phyloP scores from a whole-genome alignment of 2,329 filamentous ascomycete genomes.

The Magnaporthiopsis poae region DNA sequence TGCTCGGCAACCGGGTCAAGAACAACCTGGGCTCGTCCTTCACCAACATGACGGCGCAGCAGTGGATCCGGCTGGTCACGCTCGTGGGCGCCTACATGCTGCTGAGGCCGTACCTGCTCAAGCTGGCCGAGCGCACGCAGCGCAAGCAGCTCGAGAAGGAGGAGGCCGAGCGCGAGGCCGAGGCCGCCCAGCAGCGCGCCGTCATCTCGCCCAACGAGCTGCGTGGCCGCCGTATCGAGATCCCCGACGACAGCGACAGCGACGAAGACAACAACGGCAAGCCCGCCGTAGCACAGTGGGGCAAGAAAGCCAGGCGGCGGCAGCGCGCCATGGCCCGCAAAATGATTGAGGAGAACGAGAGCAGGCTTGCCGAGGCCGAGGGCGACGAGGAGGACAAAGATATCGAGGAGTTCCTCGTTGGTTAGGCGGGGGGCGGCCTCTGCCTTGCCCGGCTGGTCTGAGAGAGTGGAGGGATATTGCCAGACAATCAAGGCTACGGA shows the following conservation, averaged over 20 bases:
- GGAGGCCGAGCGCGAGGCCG: slow-evolving; percentile 35
- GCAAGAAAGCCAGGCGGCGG: slow-evolving; percentile 58
- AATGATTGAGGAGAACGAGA: slow-evolving; percentile 53
- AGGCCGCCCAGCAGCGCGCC: slow-evolving; percentile 29
- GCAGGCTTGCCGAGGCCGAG: slow-evolving; percentile 40
- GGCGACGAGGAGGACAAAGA: slow-evolving; percentile 65
- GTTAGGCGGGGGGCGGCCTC: slow-evolving; percentile 22
- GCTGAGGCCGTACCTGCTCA: slow-evolving; percentile 64
- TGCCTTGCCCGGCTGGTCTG: not conserved
- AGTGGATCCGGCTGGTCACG: slow-evolving; percentile 59
- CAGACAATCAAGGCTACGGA: not conserved
- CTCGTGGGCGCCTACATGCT: slow-evolving; percentile 66
- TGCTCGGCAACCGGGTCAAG: slow-evolving; percentile 25
- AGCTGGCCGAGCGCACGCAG: slow-evolving; percentile 53
- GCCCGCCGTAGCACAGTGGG: slow-evolving; percentile 49
- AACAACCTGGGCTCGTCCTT: slow-evolving; percentile 43
- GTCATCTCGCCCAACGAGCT: slow-evolving; percentile 57
- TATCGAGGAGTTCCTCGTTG: slow-evolving; percentile 60
- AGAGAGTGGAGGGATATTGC: not conserved
- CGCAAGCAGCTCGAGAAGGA: slow-evolving; percentile 55
- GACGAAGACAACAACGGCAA: slow-evolving; percentile 31
- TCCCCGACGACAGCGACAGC: slow-evolving; percentile 43
- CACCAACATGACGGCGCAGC: slow-evolving; percentile 38
- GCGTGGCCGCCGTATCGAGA: slow-evolving; percentile 43
- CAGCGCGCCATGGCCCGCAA: slow-evolving; percentile 59